Base-by-base conservation (phyloP, 805 yeast genomes). In the Torulaspora franciscae region DNA sequence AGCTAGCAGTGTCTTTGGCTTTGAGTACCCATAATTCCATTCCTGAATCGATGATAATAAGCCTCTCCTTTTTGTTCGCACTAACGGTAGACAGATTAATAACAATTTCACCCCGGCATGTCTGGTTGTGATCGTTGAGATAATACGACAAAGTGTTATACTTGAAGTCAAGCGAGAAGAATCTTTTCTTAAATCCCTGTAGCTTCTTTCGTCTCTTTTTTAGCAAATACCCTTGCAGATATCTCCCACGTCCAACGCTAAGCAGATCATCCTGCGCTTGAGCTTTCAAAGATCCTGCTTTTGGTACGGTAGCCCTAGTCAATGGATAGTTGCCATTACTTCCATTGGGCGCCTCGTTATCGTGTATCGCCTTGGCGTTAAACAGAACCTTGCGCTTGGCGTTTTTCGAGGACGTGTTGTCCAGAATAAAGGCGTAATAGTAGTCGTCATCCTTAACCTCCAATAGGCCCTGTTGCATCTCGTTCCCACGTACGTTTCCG, bases 1-100 rank as follows among this genome's bases (percentile, higher is more conserved):
- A 93, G 51, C 85, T 90, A 6, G 73, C 70, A 8, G 66, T 65
- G 45, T 73, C 79, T 37, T 72, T 67, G 0, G 97, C 85, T 56
- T 85, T 86, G 48, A 91, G 70, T 30, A 79, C 80, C 98, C 98
- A 91, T 7, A 85, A 81, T 62, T 91, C 98, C 80, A 91, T 81
- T 2, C 98, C 98, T 0, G 97, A 88, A 62, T 93, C 97, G 47
- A 93, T 76, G 37, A 83, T 80, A 34, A 93, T 80, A 56, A 85
- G 83, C 42, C 77, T 68, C 19, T 79, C 77, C 46, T 76, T 76
- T 22, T 78, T 72, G 55, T 83, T 83, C 0, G 95, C 95, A 45
- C 90, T 78, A 1, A 93, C 80, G n/a, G 85, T 85, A 2, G 95
- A 81, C 38, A 84, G 75, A 42, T 77, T 79, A 39, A 93, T 79